Percentiles rank a stretch among this genome's conserved stretches.
phyloP scores from a whole-genome alignment of 495 filamentous ascomycete genomes.

The Penicillium longicatenatum region DNA sequence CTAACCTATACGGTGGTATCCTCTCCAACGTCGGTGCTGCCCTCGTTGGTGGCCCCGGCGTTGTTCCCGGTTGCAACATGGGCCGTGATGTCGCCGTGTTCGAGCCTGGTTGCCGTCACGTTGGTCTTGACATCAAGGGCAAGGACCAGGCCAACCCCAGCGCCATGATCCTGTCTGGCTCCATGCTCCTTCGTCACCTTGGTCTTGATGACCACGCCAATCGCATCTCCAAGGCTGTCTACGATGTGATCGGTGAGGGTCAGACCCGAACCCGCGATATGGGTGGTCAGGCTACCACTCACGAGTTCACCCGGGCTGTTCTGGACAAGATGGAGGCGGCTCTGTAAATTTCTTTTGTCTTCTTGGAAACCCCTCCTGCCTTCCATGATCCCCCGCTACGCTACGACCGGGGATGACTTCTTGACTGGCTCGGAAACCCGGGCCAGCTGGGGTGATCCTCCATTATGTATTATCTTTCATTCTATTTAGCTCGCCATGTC shows the following conservation, averaged over 20 bases:
- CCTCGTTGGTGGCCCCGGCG: conserved; percentile 95
- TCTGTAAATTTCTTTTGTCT: conserved; percentile 38
- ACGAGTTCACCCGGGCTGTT: conserved; percentile 93
- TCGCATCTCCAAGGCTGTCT: conserved; percentile 95
- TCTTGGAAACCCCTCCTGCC: neutral
- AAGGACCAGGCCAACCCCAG: conserved; percentile 99
- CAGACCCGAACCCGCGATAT: conserved; percentile 89
- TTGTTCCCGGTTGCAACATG: conserved; percentile 99
- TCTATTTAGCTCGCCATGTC: conserved; percentile 31
- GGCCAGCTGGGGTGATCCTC: conserved; percentile 18
- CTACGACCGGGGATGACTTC: conserved; percentile 25
- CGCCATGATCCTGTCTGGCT: conserved; percentile 88
- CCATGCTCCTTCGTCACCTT: conserved; percentile 95
- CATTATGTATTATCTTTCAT: conserved; percentile 39
- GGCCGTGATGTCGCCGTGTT: conserved; percentile 97
- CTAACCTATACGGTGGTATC: conserved; percentile 98
- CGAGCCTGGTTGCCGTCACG: conserved; percentile 97
- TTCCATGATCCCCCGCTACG: conserved; percentile 18
- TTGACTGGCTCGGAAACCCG: conserved; percentile 5
- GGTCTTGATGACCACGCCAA: conserved; percentile 97
- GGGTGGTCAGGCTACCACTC: conserved; percentile 85
- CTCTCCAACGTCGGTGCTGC: conserved; percentile 98
- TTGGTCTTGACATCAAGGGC: conserved; percentile 98
- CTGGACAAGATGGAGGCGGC: conserved; percentile 86
- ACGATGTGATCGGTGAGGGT: conserved; percentile 91